phyloP scores from a whole-genome alignment of 345 rosid species.

The Gossypium sturtianum region DNA sequence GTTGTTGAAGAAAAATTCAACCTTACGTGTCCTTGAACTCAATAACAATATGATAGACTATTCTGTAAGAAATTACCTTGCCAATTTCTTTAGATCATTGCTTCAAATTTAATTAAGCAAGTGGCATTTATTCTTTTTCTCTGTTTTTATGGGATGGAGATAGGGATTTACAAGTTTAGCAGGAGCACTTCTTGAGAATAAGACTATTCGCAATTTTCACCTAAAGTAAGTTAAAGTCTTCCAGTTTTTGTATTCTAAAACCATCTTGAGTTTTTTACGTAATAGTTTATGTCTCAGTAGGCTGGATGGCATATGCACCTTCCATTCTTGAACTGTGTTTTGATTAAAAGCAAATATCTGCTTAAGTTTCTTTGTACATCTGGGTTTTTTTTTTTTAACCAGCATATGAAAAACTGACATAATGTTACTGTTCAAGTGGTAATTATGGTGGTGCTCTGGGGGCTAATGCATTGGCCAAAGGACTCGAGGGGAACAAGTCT shows the following conservation, averaged over 20 bases:
- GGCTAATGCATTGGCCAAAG: conserved; percentile 92
- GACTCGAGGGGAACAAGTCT: conserved; percentile 82
- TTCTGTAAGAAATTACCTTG: conserved; percentile 53
- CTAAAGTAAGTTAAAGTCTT: conserved; percentile 60
- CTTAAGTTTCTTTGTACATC: conserved; percentile 10
- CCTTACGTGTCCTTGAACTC: conserved; percentile 72
- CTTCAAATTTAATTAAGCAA: conserved; percentile 7
- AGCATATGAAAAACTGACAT: conserved; percentile 18
- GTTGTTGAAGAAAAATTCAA: conserved; percentile 72
- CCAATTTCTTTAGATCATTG: conserved; percentile 8
- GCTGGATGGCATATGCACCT: background rate
- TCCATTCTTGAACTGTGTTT: conserved; percentile 12
- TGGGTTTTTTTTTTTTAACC: background rate
- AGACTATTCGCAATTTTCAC: conserved; percentile 57
- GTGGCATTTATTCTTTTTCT: conserved; percentile 17
- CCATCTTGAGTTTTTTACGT: background rate
- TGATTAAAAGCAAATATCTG: conserved; percentile 6
- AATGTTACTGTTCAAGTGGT: conserved; percentile 51
- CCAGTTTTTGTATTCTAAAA: conserved; percentile 11
- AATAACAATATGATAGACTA: conserved; percentile 96
- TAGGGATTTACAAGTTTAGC: conserved; percentile 97
- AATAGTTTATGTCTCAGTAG: background rate
- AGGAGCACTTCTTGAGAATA: conserved; percentile 73
- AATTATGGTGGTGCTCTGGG: conserved; percentile 96
- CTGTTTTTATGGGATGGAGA: conserved; percentile 38